phyloP scores from a whole-genome alignment of 345 rosid genomes.

The Eucalyptus sp. region DNA sequence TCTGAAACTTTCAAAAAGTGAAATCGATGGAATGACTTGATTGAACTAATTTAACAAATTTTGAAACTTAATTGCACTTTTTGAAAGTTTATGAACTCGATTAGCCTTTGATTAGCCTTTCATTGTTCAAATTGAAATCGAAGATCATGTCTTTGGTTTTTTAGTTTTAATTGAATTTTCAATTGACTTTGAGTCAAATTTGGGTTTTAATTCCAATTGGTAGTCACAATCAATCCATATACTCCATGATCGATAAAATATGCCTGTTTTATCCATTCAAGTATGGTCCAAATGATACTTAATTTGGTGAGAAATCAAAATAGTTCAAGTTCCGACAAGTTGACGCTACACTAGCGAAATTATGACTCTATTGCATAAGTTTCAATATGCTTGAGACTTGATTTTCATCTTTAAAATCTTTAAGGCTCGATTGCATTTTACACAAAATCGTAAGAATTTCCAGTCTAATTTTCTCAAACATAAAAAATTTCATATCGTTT shows the following conservation, averaged over 20 bases:
- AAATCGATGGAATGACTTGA: rapidly evolving
- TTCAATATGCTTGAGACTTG: neutral
- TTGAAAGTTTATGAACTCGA: neutral
- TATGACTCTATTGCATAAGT: neutral
- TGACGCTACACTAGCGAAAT: rapidly evolving
- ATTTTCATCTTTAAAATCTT: no score
- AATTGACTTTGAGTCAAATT: neutral
- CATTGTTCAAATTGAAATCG: neutral
- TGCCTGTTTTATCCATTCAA: no score
- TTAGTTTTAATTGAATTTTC: neutral
- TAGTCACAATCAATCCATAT: neutral
- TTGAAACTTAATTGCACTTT: rapidly evolving
- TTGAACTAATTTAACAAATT: rapidly evolving
- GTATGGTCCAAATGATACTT: neutral
- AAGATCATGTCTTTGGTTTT: neutral
- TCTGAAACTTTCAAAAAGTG: rapidly evolving
- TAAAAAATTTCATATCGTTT: no score
- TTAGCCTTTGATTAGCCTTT: neutral
- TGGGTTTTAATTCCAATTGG: no score
- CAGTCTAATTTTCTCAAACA: neutral
- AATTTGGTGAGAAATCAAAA: neutral
- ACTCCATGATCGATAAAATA: neutral
- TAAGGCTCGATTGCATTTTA: neutral
- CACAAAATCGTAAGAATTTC: neutral
- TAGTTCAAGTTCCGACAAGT: neutral